Percentiles rank a stretch among this genome's conserved stretches.
phyloP scores from a whole-genome alignment of 805 yeast genomes.

The Saturnispora diversa region DNA sequence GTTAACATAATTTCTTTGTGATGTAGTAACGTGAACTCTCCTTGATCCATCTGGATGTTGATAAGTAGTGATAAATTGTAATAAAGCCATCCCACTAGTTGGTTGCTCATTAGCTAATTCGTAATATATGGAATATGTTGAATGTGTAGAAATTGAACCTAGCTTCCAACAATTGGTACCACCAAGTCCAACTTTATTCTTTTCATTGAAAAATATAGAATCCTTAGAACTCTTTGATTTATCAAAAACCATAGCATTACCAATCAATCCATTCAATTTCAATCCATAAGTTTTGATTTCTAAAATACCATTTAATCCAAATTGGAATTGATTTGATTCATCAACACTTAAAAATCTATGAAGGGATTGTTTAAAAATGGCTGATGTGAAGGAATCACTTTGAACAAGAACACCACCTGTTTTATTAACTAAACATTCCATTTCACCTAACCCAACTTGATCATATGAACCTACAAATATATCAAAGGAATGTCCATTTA shows the following conservation, averaged over 20 bases:
- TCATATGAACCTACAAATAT: slow-evolving; percentile 60
- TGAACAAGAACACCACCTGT: slow-evolving; percentile 60
- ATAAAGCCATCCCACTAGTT: slow-evolving; percentile 21
- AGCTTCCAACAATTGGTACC: slow-evolving; percentile 54
- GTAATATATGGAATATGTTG: slow-evolving; percentile 51
- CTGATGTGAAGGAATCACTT: slow-evolving; percentile 58
- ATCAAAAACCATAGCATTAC: slow-evolving; percentile 48
- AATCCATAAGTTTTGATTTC: slow-evolving; percentile 50
- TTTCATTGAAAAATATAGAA: slow-evolving; percentile 12
- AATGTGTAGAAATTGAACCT: slow-evolving; percentile 47
- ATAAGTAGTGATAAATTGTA: slow-evolving; percentile 52
- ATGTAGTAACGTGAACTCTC: slow-evolving; percentile 55
- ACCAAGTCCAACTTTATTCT: slow-evolving; percentile 38
- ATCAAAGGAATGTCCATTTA: slow-evolving; percentile 47
- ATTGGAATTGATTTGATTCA: slow-evolving; percentile 33
- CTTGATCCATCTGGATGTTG: slow-evolving; percentile 53
- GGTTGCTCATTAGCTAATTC: slow-evolving; percentile 33
- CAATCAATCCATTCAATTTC: slow-evolving; percentile 51
- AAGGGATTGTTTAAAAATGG: slow-evolving; percentile 61
- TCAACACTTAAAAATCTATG: slow-evolving; percentile 37
- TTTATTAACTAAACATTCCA: slow-evolving; percentile 47
- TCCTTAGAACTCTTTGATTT: slow-evolving; percentile 3
- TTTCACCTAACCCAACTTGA: slow-evolving; percentile 60
- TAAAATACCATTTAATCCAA: slow-evolving; percentile 54
- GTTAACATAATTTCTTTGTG: slow-evolving; percentile 37